Conservation (phyloP, 805 yeast species). For the Kodamaea hsintzibuensis region DNA sequence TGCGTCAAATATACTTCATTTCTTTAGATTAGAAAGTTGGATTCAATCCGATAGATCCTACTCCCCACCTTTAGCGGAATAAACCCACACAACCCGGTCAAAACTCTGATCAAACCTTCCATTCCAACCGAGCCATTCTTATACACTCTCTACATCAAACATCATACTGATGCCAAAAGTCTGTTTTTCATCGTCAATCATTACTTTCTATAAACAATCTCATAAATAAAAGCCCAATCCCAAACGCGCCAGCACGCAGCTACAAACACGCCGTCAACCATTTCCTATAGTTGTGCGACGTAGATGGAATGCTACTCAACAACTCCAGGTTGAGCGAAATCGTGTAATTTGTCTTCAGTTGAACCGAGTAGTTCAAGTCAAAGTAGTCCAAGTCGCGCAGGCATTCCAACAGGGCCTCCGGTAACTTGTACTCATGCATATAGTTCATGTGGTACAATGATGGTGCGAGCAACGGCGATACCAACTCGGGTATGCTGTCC, state of each 20-base stretch:
- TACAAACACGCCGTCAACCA: conserved; percentile 38
- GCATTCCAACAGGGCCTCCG: conserved; percentile 11
- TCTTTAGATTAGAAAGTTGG: too few relatives aligned
- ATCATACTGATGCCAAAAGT: too few relatives aligned
- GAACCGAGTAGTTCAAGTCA: conserved; percentile 35
- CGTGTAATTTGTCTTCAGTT: conserved; percentile 18
- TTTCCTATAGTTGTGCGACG: conserved; percentile 40
- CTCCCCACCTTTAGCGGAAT: too few relatives aligned
- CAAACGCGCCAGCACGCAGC: background rate
- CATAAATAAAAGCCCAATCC: background rate
- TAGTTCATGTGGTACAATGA: conserved; percentile 27
- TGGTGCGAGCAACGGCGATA: conserved; percentile 42
- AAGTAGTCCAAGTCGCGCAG: conserved; percentile 28
- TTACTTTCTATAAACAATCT: conserved; percentile 6
- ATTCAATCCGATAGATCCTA: too few relatives aligned
- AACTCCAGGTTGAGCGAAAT: conserved; percentile 7
- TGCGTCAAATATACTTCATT: too few relatives aligned
- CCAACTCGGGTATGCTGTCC: conserved; percentile 19
- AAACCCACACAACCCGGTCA: too few relatives aligned
- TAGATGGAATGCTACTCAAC: conserved; percentile 22
- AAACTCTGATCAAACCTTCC: too few relatives aligned
- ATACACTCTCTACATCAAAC: too few relatives aligned
- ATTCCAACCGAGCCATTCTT: background rate
- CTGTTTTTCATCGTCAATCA: background rate
- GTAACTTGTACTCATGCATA: conserved; percentile 18